Evolutionary conservation across 768 basidiomycete species (phyloP), one percentile per base, ranked within the genome.

Genomic region (Tylopilus plumbeoviolaceoides): DNA sequence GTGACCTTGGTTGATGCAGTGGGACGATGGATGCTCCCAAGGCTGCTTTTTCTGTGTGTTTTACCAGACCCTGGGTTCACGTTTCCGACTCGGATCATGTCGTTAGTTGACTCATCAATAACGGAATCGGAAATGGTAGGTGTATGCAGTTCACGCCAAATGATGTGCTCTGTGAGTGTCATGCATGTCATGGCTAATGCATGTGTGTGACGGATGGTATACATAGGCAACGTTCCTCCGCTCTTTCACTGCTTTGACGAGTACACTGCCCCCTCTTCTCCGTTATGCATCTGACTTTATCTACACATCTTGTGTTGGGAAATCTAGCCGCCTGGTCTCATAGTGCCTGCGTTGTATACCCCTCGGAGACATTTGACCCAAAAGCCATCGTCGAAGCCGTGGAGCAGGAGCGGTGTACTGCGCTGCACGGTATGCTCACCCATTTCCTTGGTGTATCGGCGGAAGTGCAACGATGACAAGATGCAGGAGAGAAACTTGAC

Each of bases 211-310:
- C 10, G 48, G 35, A 4, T 14, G 40, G 38, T 41, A 23, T 23
- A 23, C 5, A n/a, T 44, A 91, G 88, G 87, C 75, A 91, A 92
- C 56, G 83, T 83, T 1, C 90, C 90, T 3, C 90, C 90, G 0
- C 69, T 91, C 2, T 93, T 91, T 65, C 90, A 93, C 65, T 92
- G 90, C 64, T 91, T 91, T 79, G 90, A 90, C 88, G 71, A 85
- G 88, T 88, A 31, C 27, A 40, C 25, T 7, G 7, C 30, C 12
- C 38, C 50, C 56, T 61, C 18, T 54, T 14, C 31, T 28, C 30
- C 8, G n/a, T 50, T 4, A 0, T 7, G 45, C 38, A 43, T 62
- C 57, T 61, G 54, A 62, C 58, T 23, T 30, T 31, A 36, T 49
- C 52, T 60, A 67, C 61, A 89, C 85, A 88, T 61, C 82, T 90